Percentiles rank a stretch among this genome's conserved stretches.
Evolutionary conservation across 305 asterid genomes (phyloP).

Genomic region (Fraxinus platypoda): DNA sequence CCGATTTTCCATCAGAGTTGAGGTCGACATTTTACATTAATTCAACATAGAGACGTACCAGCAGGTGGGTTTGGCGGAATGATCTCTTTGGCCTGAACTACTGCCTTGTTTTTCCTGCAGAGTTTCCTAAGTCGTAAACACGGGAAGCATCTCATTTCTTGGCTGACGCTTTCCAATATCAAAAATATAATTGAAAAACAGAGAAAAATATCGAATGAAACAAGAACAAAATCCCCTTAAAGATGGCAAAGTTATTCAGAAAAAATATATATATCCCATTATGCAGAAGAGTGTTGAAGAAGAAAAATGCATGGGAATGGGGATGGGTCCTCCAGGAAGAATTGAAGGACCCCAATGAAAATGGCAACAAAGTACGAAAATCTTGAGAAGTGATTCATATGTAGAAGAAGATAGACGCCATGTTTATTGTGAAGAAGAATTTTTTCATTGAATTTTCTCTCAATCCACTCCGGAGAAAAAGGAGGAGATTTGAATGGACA

Average conservation of each 20-base stretch:
- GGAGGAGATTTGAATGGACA: conserved; percentile 31
- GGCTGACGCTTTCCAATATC: conserved; percentile 4
- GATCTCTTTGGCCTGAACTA: conserved; percentile 45
- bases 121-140: conserved; percentile 55
- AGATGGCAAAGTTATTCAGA: not conserved
- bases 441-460: conserved; percentile 28
- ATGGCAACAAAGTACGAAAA: conserved; percentile 31
- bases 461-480: conserved; percentile 37
- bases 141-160: conserved; percentile 84
- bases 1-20: not conserved
- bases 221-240: not conserved
- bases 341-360: conserved; percentile 55
- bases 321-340: conserved; percentile 50
- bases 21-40: not conserved
- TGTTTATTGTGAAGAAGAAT: conserved; percentile 26
- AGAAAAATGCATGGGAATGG: conserved; percentile 2
- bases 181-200: not conserved
- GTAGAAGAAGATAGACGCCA: conserved; percentile 29
- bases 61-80: conserved; percentile 36
- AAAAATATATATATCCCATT: not conserved
- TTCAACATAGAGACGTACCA: conserved; percentile 24
- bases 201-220: not conserved
- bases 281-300: not conserved
- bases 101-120: conserved; percentile 24
- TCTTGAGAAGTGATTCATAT: conserved; percentile 32